A percentile compares a stretch with the other conserved stretches of the same genome.
Evolutionary conservation across 1,284 basidiomycete genomes (phyloP).

Genomic region (Mycena citricolor): DNA sequence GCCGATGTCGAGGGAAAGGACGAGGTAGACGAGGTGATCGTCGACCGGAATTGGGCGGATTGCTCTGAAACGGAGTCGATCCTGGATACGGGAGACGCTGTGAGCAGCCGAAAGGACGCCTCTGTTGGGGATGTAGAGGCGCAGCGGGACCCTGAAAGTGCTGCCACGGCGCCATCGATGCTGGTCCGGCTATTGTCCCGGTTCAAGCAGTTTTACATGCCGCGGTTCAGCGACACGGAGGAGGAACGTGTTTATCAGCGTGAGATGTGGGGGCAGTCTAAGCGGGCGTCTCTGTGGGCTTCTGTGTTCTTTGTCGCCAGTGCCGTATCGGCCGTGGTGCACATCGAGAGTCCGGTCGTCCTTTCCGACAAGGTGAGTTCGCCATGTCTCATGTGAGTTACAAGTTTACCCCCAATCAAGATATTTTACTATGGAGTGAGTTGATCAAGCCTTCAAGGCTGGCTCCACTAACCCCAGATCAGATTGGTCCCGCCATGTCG

Average conservation of each 20-base stretch:
- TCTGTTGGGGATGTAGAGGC: slow-evolving; percentile 6
- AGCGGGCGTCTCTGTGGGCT: slow-evolving; percentile 29
- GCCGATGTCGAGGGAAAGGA: slow-evolving; percentile 25
- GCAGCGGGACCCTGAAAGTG: slow-evolving; percentile 13
- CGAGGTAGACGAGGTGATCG: slow-evolving; percentile 55
- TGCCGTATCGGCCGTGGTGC: slow-evolving; percentile 51
- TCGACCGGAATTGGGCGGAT: slow-evolving; percentile 55
- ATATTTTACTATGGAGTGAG: slow-evolving; percentile 50
- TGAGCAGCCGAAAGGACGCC: slow-evolving; percentile 27
- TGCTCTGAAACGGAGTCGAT: slow-evolving; percentile 40
- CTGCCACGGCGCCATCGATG: slow-evolving; percentile 10
- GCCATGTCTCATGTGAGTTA: slow-evolving; percentile 37
- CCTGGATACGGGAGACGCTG: slow-evolving; percentile 39
- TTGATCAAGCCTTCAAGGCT: background rate
- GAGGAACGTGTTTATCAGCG: slow-evolving; percentile 47
- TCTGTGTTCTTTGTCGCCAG: slow-evolving; percentile 57
- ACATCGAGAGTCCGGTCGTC: slow-evolving; percentile 45
- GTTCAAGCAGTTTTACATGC: slow-evolving; percentile 42
- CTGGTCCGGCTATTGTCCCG: slow-evolving; percentile 18
- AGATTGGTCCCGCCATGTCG: slow-evolving; percentile 26
- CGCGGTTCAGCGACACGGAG: slow-evolving; percentile 45
- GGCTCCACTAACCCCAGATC: slow-evolving; percentile 3
- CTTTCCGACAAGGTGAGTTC: slow-evolving; percentile 40
- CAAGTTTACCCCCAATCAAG: slow-evolving; percentile 27
- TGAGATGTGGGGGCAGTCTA: slow-evolving; percentile 28